Evolutionary conservation across 148 eudicot genomes (phyloP).

Genomic region (Amaranthus cruentus): DNA sequence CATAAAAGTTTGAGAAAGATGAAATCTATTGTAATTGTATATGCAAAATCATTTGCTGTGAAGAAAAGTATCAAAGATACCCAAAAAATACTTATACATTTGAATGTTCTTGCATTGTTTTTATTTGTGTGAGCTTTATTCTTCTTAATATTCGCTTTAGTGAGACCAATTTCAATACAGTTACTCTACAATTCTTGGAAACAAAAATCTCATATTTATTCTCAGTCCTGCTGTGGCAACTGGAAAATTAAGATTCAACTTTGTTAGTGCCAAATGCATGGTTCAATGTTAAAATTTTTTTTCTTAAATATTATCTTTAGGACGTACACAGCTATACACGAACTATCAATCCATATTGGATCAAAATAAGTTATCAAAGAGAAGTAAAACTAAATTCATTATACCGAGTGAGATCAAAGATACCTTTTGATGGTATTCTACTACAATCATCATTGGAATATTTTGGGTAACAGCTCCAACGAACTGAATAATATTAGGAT

Average conservation of each 20-base stretch:
- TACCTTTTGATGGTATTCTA: conserved; percentile 79
- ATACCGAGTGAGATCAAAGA: neutral
- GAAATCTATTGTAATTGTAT: no score
- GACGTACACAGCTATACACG: neutral
- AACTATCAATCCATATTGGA: neutral
- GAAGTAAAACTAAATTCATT: neutral
- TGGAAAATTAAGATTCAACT: neutral
- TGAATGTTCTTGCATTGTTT: no score
- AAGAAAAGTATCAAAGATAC: no score
- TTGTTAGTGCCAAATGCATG: neutral
- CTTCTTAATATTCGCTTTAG: no score
- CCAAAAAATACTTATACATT: no score
- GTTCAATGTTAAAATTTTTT: neutral
- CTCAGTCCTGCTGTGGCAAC: no score
- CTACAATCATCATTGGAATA: conserved; percentile 96
- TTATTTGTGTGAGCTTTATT: no score
- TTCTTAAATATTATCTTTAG: neutral
- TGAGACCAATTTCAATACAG: no score
- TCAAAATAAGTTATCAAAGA: neutral
- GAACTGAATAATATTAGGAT: conserved; percentile 96
- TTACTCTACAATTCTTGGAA: neutral
- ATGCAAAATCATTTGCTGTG: no score
- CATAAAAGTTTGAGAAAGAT: no score
- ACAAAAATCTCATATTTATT: neutral
- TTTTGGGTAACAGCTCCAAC: conserved; percentile 99